These are phyloP conservation scores for Gliomastix tumulicola DNA, from an alignment of 2,329 filamentous ascomycete species.

Conservation along the genomic window DNA sequence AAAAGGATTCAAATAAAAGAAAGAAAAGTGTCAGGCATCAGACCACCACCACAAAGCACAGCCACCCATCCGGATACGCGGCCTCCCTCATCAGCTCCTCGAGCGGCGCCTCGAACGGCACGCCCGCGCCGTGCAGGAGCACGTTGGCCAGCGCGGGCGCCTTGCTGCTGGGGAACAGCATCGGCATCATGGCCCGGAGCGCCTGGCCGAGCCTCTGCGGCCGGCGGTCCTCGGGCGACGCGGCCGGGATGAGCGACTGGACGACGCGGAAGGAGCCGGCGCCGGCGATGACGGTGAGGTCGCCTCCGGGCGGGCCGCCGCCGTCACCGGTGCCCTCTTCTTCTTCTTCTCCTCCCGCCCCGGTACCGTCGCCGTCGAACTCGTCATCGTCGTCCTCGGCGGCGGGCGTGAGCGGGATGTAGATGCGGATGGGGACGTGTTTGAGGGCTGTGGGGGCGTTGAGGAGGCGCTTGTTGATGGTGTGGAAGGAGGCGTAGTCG, in stretches of 20 bases:
- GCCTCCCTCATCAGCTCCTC: slow-evolving; percentile 78
- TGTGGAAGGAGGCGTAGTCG: slow-evolving; percentile 64
- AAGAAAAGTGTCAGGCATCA: slow-evolving; percentile 11
- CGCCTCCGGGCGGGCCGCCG: too few relatives aligned
- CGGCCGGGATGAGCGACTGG: slow-evolving; percentile 63
- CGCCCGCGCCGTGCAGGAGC: slow-evolving; percentile 75
- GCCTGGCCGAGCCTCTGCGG: slow-evolving; percentile 63
- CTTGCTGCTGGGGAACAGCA: slow-evolving; percentile 78
- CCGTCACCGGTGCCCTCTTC: too few relatives aligned
- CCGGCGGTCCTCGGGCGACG: slow-evolving; percentile 21
- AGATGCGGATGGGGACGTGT: slow-evolving; percentile 82
- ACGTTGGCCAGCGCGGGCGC: slow-evolving; percentile 79
- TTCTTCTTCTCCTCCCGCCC: slow-evolving; percentile 1
- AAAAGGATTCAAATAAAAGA: background rate
- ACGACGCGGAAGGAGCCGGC: slow-evolving; percentile 61
- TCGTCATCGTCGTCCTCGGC: slow-evolving; percentile 14
- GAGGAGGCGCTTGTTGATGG: slow-evolving; percentile 70
- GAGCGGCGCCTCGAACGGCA: slow-evolving; percentile 74
- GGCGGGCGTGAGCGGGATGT: slow-evolving; percentile 64
- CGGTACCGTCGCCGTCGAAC: slow-evolving; percentile 18
- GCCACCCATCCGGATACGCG: slow-evolving; percentile 87
- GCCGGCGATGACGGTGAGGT: slow-evolving; percentile 4
- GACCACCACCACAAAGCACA: slow-evolving; percentile 75
- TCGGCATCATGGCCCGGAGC: slow-evolving; percentile 67
- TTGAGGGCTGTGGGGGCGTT: slow-evolving; percentile 67